Evolutionary conservation across 345 rosid genomes (phyloP).

Genomic region (Populus alba): DNA sequence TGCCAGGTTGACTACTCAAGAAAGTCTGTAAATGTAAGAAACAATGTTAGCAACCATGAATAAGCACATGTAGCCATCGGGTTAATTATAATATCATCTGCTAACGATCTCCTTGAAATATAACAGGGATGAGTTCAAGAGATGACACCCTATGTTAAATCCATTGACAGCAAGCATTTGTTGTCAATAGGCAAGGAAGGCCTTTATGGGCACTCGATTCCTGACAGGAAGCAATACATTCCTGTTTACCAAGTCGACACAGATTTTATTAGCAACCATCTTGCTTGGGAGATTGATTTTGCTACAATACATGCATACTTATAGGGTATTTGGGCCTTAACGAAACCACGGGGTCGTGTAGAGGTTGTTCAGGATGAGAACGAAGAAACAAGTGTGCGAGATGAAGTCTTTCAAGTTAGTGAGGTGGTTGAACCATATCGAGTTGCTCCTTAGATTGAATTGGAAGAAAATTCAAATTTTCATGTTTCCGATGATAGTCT

Average conservation of each 20-base stretch:
- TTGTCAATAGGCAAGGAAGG: constrained; percentile 45
- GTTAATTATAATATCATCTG: no score
- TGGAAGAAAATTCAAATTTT: no score
- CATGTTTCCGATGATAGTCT: no score
- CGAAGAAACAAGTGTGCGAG: no score
- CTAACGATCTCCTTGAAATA: background rate
- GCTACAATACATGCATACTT: constrained; percentile 40
- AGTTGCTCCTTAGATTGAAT: no score
- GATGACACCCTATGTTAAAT: constrained; percentile 47
- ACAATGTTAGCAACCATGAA: background rate
- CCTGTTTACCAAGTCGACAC: constrained; percentile 42
- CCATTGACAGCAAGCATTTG: constrained; percentile 43
- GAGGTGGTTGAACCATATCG: no score
- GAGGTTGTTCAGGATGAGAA: no score
- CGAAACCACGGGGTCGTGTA: no score
- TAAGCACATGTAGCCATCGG: no score
- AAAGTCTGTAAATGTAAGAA: constrained; percentile 29
- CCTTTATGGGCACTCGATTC: constrained; percentile 40
- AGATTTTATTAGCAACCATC: constrained; percentile 39
- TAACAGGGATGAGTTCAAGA: constrained; percentile 41
- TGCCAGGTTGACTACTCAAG: constrained; percentile 39
- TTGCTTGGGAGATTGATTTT: constrained; percentile 35
- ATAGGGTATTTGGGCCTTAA: no score
- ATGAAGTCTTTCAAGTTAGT: no score
- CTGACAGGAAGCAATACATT: constrained; percentile 36